These are phyloP conservation scores for Phytophthora citrophthora DNA, from an alignment of 352 stramenopile genomes.

Conservation along the genomic window DNA sequence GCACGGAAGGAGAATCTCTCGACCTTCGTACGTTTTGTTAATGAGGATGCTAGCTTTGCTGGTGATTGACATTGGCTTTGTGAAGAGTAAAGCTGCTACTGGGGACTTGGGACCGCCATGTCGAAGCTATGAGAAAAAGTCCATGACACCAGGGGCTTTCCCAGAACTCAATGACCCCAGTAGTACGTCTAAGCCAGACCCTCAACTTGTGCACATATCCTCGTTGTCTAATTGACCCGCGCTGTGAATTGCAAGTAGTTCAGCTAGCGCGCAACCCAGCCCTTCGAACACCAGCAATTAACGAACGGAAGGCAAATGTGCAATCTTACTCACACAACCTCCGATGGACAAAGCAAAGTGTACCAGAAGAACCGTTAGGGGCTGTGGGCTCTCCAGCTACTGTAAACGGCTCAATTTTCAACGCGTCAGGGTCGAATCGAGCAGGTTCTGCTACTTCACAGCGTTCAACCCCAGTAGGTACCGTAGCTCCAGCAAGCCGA, in stretches of 20 bases:
- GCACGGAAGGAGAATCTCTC: conserved; percentile 74
- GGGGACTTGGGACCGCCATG: conserved; percentile 14
- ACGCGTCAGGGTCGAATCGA: conserved; percentile 13
- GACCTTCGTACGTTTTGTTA: conserved; percentile 39
- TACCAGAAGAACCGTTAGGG: conserved; percentile 32
- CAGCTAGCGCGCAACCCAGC: conserved; percentile 17
- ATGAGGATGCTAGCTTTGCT: neutral
- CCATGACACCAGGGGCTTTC: conserved; percentile 30
- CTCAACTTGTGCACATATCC: neutral
- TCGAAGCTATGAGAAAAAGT: conserved; percentile 30
- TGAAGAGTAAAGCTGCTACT: conserved; percentile 22
- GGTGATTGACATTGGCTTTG: neutral
- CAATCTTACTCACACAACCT: conserved; percentile 52
- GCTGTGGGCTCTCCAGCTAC: conserved; percentile 8
- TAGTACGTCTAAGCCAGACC: conserved; percentile 15
- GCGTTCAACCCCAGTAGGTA: conserved; percentile 15
- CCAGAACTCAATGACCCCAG: conserved; percentile 55
- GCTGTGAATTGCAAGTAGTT: conserved; percentile 3
- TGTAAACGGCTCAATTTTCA: conserved; percentile 12
- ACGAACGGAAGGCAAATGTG: conserved; percentile 45
- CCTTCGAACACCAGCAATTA: conserved; percentile 20
- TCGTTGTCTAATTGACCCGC: conserved; percentile 2
- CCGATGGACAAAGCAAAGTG: conserved; percentile 51
- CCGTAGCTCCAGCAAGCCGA: conserved; percentile 16
- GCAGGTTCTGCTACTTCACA: conserved; percentile 25